Percentiles rank a stretch among this genome's conserved stretches.
phyloP scores from a whole-genome alignment of 768 basidiomycete species.

The Amanita inopinata region DNA sequence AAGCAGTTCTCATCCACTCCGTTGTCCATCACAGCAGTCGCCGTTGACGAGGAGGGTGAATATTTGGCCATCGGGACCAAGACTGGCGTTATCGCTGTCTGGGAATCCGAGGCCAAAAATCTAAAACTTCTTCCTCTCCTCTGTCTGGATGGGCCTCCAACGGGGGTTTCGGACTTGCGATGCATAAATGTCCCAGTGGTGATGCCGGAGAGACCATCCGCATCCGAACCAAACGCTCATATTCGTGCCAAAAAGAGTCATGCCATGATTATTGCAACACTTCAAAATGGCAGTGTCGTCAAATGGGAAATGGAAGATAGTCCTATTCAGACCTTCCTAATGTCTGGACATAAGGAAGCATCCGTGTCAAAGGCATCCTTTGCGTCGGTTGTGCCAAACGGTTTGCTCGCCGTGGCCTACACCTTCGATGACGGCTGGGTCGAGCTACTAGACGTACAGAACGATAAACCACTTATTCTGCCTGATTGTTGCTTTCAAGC shows the following conservation, averaged over 20 bases:
- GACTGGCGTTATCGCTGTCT: constrained; percentile 54
- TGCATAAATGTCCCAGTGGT: constrained; percentile 25
- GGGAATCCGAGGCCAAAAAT: constrained; percentile 37
- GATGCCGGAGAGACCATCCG: constrained; percentile 13
- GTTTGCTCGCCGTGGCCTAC: constrained; percentile 45
- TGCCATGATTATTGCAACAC: constrained; percentile 36
- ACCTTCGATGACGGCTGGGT: constrained; percentile 56
- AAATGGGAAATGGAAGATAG: constrained; percentile 38
- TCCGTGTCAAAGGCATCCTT: constrained; percentile 40
- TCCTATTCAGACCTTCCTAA: constrained; percentile 26
- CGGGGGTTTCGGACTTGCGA: constrained; percentile 43
- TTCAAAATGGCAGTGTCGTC: constrained; percentile 50
- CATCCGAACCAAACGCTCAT: constrained; percentile 24
- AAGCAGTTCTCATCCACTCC: constrained; percentile 38
- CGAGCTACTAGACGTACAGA: constrained; percentile 47
- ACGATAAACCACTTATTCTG: constrained; percentile 30
- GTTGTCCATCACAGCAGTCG: constrained; percentile 48
- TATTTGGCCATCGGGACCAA: constrained; percentile 67
- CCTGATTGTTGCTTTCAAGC: constrained; percentile 43
- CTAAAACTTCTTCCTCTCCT: constrained; percentile 32
- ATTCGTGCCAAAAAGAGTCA: constrained; percentile 13
- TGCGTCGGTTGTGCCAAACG: constrained; percentile 36
- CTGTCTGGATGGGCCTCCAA: constrained; percentile 29
- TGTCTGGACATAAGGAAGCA: constrained; percentile 32
- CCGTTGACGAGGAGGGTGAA: constrained; percentile 50